phyloP scores from a whole-genome alignment of 495 filamentous ascomycete genomes.

The Penicillium pancosmium region DNA sequence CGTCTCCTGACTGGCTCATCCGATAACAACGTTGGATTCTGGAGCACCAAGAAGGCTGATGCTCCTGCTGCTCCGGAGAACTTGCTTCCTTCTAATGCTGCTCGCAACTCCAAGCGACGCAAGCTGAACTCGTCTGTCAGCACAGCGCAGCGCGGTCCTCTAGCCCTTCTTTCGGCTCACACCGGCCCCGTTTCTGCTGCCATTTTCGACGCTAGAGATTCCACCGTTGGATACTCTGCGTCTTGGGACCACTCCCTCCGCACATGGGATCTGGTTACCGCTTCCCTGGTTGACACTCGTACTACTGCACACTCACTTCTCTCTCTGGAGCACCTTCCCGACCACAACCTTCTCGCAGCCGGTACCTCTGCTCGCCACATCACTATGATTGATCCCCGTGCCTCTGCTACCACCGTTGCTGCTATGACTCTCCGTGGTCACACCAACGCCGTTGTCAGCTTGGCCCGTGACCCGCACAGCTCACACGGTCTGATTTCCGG shows the following conservation, averaged over 20 bases:
- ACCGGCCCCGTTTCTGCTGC: conserved; percentile 70
- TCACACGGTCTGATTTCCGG: conserved; percentile 80
- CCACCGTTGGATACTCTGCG: conserved; percentile 84
- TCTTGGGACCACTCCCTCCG: conserved; percentile 87
- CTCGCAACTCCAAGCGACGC: conserved; percentile 70
- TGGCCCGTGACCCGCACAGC: conserved; percentile 72
- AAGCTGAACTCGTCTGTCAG: conserved; percentile 68
- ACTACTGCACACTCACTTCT: conserved; percentile 81
- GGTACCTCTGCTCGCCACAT: conserved; percentile 87
- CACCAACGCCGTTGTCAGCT: conserved; percentile 74
- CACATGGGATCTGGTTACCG: conserved; percentile 88
- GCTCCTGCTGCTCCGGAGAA: conserved; percentile 68
- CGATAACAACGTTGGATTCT: conserved; percentile 80
- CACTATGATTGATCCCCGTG: conserved; percentile 85
- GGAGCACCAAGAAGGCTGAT: conserved; percentile 75
- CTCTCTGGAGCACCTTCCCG: conserved; percentile 68
- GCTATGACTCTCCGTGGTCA: conserved; percentile 91
- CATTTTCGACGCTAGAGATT: conserved; percentile 80
- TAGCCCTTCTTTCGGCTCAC: conserved; percentile 73
- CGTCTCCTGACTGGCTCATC: conserved; percentile 80
- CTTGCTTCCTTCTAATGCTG: conserved; percentile 62
- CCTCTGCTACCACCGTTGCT: conserved; percentile 67
- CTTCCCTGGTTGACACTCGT: conserved; percentile 70
- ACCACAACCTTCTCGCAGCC: conserved; percentile 73
- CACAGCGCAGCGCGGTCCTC: conserved; percentile 75